Conservation (phyloP, 352 stramenopile genomes). For the Globisporangium cylindrosporum region DNA sequence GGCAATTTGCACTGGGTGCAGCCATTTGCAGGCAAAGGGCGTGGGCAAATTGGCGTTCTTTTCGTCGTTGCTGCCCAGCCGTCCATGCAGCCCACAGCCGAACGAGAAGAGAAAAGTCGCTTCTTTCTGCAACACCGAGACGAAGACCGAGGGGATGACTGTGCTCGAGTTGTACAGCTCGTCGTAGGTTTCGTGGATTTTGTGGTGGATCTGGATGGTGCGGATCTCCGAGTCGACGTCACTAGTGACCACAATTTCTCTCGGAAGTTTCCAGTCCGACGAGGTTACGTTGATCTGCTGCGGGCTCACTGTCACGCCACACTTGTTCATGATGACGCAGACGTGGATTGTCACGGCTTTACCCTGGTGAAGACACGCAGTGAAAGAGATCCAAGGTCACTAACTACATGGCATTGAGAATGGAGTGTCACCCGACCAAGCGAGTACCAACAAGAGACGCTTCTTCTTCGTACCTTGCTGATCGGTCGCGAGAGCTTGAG, state of each 20-base stretch:
- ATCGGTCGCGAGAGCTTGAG: conserved; percentile 51
- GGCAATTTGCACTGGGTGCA: conserved; percentile 65
- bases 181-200: conserved; percentile 53
- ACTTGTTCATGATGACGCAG: conserved; percentile 61
- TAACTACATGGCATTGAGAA: not conserved
- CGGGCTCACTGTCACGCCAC: conserved; percentile 43
- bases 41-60: conserved; percentile 44
- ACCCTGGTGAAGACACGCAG: conserved; percentile 15
- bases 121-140: conserved; percentile 69
- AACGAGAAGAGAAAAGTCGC: conserved; percentile 73
- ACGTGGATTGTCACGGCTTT: conserved; percentile 66
- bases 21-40: conserved; percentile 58
- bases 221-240: conserved; percentile 48
- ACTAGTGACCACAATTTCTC: conserved; percentile 41
- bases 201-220: conserved; percentile 75
- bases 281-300: conserved; percentile 49
- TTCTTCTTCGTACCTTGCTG: conserved; percentile 30
- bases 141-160: conserved; percentile 58
- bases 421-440: not conserved
- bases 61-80: conserved; percentile 48
- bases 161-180: conserved; percentile 43
- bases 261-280: conserved; percentile 48
- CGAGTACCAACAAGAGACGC: not conserved
- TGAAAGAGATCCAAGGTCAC: not conserved
- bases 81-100: conserved; percentile 51